phyloP scores from a whole-genome alignment of 495 filamentous ascomycete genomes.

The Neurospora intermedia region DNA sequence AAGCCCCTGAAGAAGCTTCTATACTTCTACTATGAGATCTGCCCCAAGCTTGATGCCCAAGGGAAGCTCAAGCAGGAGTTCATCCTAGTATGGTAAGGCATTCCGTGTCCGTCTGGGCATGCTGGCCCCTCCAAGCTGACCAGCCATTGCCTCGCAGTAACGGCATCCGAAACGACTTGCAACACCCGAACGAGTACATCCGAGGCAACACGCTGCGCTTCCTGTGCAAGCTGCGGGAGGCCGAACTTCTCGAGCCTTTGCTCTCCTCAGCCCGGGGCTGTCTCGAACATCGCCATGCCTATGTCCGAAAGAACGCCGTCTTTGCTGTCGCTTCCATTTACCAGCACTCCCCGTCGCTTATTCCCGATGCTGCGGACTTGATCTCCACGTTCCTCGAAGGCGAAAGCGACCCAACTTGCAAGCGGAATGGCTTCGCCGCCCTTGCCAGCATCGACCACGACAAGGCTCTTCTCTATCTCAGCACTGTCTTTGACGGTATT shows the following conservation, averaged over 20 bases:
- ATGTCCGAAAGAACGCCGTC: constrained; percentile 95
- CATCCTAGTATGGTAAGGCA: constrained; percentile 90
- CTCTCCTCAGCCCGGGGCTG: constrained; percentile 84
- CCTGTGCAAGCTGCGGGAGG: constrained; percentile 89
- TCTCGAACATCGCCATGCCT: constrained; percentile 91
- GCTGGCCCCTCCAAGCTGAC: constrained; percentile 6
- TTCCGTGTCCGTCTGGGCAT: not conserved
- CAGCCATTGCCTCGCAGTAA: constrained; percentile 47
- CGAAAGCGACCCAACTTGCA: constrained; percentile 93
- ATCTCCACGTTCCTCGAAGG: constrained; percentile 80
- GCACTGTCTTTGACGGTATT: constrained; percentile 85
- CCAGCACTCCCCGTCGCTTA: constrained; percentile 80
- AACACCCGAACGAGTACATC: constrained; percentile 97
- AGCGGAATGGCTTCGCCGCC: constrained; percentile 93
- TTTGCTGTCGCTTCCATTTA: constrained; percentile 90
- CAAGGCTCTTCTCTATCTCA: constrained; percentile 81
- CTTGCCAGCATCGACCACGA: constrained; percentile 85
- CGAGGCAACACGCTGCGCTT: constrained; percentile 94
- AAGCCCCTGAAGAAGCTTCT: constrained; percentile 96
- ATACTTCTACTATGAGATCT: constrained; percentile 99
- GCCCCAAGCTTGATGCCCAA: constrained; percentile 80
- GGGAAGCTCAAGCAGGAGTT: constrained; percentile 99
- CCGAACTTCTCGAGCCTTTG: constrained; percentile 92
- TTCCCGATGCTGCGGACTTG: constrained; percentile 92
- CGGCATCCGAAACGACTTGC: constrained; percentile 93